Conservation (phyloP, 2,329 filamentous ascomycete species). For the Curvularia lunata region DNA sequence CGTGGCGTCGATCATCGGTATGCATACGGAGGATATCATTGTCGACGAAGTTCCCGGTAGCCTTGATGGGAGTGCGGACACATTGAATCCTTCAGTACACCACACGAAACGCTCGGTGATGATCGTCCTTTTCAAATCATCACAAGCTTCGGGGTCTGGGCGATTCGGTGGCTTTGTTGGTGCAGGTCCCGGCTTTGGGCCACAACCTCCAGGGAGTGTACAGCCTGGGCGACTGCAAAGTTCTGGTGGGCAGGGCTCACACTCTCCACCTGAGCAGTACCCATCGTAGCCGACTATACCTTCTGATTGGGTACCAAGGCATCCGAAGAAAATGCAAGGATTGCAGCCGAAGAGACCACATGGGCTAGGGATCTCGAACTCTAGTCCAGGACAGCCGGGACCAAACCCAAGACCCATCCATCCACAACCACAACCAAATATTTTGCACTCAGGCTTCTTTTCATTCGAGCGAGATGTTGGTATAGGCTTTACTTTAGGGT, state of each 20-base stretch:
- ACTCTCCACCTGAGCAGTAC: conserved; percentile 24
- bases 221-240: conserved; percentile 26
- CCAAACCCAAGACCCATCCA: conserved; percentile 33
- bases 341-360: conserved; percentile 30
- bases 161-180: conserved; percentile 16
- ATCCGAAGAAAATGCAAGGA: conserved; percentile 26
- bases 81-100: conserved; percentile 24
- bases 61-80: conserved; percentile 17
- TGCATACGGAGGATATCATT: conserved; percentile 26
- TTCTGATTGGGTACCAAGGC: conserved; percentile 11
- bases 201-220: conserved; percentile 21
- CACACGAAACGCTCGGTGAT: conserved; percentile 30
- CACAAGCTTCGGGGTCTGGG: conserved; percentile 23
- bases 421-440: conserved; percentile 34
- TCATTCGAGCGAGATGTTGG: conserved; percentile 11
- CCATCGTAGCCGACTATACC: conserved; percentile 28
- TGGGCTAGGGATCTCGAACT: conserved; percentile 6
- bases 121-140: conserved; percentile 28
- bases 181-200: conserved; percentile 29
- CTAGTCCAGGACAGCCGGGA: conserved; percentile 20
- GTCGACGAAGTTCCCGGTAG: conserved; percentile 17
- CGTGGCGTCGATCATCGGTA: conserved; percentile 21
- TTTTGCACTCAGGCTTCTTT: conserved; percentile 16
- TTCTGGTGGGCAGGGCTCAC: conserved; percentile 25
- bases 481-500: conserved; percentile 6